These are phyloP conservation scores for Aspergillus chevalieri DNA, from an alignment of 2,329 filamentous ascomycete genomes.

Conservation along the genomic window DNA sequence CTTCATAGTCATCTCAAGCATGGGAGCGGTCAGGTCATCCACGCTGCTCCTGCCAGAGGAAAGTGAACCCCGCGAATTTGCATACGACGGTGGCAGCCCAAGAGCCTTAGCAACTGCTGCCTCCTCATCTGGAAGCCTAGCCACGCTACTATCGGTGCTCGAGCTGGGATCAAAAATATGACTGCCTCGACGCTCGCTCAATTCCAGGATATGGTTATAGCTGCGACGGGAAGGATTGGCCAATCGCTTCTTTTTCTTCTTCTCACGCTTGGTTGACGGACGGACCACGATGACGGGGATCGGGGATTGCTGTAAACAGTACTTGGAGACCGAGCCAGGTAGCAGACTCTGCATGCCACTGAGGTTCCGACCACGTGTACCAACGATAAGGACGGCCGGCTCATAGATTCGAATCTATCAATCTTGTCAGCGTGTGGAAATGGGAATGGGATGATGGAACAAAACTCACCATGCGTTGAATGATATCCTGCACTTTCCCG, in stretches of 20 bases:
- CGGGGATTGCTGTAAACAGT: conserved; percentile 87
- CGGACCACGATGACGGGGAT: conserved; percentile 90
- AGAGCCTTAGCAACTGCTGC: conserved; percentile 47
- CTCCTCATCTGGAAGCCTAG: conserved; percentile 42
- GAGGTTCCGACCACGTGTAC: conserved; percentile 75
- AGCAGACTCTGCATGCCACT: conserved; percentile 81
- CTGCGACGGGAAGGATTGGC: conserved; percentile 69
- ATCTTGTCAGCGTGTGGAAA: conserved; percentile 7
- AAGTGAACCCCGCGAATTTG: conserved; percentile 28
- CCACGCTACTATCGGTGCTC: conserved; percentile 41
- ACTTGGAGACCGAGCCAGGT: conserved; percentile 86
- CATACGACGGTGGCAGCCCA: conserved; percentile 33
- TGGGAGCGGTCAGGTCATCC: conserved; percentile 20
- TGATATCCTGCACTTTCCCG: conserved; percentile 83
- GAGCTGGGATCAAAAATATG: conserved; percentile 48
- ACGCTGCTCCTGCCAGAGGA: conserved; percentile 30
- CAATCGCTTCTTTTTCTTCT: conserved; percentile 80
- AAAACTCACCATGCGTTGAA: conserved; percentile 71
- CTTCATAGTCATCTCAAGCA: conserved; percentile 16
- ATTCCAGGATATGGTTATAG: conserved; percentile 70
- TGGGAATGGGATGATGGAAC: not conserved
- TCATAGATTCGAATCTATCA: conserved; percentile 81
- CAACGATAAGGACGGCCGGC: conserved; percentile 84
- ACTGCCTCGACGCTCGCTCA: conserved; percentile 49
- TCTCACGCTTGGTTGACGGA: conserved; percentile 77